phyloP scores from a whole-genome alignment of 495 filamentous ascomycete genomes.

The Articulospora tetracladia region DNA sequence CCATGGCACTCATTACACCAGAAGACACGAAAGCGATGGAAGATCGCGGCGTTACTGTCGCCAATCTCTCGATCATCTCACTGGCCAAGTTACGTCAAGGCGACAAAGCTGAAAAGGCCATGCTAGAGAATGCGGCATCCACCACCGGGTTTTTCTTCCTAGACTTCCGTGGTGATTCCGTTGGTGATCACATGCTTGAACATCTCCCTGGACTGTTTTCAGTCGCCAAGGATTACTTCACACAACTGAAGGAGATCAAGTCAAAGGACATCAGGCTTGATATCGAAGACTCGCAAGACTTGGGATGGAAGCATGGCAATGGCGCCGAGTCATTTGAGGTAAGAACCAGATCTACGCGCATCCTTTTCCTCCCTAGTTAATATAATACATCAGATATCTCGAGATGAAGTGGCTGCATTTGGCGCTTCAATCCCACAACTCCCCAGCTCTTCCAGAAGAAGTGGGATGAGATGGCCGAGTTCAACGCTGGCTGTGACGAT shows the following conservation, averaged over 20 bases:
- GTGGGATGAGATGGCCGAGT: conserved; percentile 8
- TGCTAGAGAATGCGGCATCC: conserved; percentile 10
- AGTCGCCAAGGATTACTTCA: conserved; percentile 11
- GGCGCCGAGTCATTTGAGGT: conserved; percentile 16
- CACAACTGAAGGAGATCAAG: conserved; percentile 10
- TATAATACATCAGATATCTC: conserved; percentile 9
- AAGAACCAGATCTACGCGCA: background rate
- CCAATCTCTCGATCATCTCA: conserved; percentile 14
- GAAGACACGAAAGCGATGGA: conserved; percentile 9
- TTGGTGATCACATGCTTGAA: conserved; percentile 13
- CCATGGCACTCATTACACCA: background rate
- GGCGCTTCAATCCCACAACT: conserved; percentile 8
- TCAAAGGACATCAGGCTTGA: conserved; percentile 13
- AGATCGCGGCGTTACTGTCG: conserved; percentile 9
- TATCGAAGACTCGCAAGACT: conserved; percentile 14
- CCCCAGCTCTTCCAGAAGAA: conserved; percentile 4
- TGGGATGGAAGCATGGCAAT: conserved; percentile 12
- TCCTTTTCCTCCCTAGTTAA: conserved; percentile 1
- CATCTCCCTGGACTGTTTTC: conserved; percentile 8
- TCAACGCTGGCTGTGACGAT: conserved; percentile 25
- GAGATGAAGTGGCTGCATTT: conserved; percentile 6
- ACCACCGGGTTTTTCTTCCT: conserved; percentile 15
- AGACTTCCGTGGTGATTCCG: conserved; percentile 9
- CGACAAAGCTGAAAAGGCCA: conserved; percentile 8
- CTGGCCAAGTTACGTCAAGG: conserved; percentile 6